Evolutionary conservation across 2,329 filamentous ascomycete genomes (phyloP).

Genomic region (Ceratocystis colombiana): DNA sequence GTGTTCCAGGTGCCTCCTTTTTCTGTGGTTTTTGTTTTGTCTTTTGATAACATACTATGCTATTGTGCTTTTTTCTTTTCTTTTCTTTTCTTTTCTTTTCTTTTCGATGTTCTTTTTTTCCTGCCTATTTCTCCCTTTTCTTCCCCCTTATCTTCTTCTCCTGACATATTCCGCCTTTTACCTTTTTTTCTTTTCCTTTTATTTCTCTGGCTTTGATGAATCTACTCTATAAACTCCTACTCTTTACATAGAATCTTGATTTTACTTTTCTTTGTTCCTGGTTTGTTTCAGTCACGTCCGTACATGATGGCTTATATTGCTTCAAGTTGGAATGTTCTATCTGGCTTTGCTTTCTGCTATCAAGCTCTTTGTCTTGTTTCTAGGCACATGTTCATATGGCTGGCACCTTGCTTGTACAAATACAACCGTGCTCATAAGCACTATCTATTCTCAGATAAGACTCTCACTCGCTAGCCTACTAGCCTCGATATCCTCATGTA

Average conservation of each 20-base stretch:
- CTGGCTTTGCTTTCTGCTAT: neutral
- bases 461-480: neutral
- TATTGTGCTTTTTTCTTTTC: neutral
- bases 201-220: neutral
- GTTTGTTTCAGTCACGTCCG: neutral
- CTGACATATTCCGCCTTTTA: too few species aligned
- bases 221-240: slow-evolving; percentile 1
- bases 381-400: neutral
- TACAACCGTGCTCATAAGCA: slow-evolving; percentile 6
- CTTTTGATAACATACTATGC: slow-evolving; percentile 9
- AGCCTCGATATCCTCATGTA: neutral
- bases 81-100: neutral
- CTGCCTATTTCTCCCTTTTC: neutral
- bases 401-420: neutral
- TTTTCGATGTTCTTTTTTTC: neutral
- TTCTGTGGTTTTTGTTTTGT: neutral
- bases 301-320: neutral
- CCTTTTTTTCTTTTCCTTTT: neutral
- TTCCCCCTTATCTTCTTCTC: neutral
- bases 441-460: neutral
- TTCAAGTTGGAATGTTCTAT: neutral
- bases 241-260: slow-evolving; percentile 1
- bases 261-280: slow-evolving; percentile 13
- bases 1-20: neutral
- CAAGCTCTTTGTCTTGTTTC: neutral